phyloP scores from a whole-genome alignment of 495 filamentous ascomycete genomes.

The Aspergillus baeticus region DNA sequence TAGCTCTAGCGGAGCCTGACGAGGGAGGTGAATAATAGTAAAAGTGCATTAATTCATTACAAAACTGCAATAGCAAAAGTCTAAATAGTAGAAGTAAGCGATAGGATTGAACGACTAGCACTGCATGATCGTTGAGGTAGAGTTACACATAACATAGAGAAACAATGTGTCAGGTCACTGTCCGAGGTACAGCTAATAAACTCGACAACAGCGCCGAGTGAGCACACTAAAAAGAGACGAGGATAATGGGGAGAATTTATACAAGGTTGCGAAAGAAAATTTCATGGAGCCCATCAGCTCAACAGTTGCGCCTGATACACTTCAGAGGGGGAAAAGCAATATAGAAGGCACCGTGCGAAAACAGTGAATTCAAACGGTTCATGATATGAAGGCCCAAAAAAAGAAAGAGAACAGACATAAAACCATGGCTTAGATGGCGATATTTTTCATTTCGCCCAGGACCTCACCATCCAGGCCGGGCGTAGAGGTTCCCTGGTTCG shows the following conservation, averaged over 20 bases:
- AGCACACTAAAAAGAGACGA: conserved; percentile 6
- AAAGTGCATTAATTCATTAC: background rate
- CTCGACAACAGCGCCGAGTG: conserved; percentile 8
- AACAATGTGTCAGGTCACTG: conserved; percentile 11
- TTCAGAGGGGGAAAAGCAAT: conserved; percentile 5
- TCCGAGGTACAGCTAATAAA: conserved; percentile 15
- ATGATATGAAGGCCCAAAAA: conserved; percentile 19
- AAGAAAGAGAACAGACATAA: conserved; percentile 16
- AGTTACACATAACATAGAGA: conserved; percentile 31
- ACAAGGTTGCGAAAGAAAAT: conserved; percentile 20
- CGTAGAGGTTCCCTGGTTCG: conserved; percentile 25
- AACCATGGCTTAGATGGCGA: conserved; percentile 44
- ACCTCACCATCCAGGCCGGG: conserved; percentile 38
- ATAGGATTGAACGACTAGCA: conserved; percentile 23
- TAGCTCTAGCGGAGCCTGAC: too few relatives aligned
- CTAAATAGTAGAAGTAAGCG: conserved; percentile 3
- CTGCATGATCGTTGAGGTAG: conserved; percentile 37
- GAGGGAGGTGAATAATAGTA: background rate
- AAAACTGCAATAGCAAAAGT: conserved; percentile 1
- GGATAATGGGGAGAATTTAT: conserved; percentile 21
- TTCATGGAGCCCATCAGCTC: conserved; percentile 20
- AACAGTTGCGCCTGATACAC: conserved; percentile 18
- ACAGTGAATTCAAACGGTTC: conserved; percentile 23
- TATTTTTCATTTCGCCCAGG: conserved; percentile 56
- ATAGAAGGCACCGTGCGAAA: conserved; percentile 13